phyloP scores from a whole-genome alignment of 1,284 basidiomycete species.

The Limonomyces culmigenus region DNA sequence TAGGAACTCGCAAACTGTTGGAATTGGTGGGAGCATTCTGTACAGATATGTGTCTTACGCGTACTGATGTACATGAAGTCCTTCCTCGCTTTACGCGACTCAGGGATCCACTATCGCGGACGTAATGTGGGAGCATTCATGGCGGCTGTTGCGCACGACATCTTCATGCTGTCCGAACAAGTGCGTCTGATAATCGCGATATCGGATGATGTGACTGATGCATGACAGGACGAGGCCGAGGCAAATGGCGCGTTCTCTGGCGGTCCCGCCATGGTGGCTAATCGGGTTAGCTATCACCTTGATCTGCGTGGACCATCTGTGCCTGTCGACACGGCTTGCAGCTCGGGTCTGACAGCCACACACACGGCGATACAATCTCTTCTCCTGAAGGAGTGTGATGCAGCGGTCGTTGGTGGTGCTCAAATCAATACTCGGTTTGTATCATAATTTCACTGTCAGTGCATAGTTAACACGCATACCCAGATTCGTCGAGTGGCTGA shows the following conservation, averaged over 20 bases:
- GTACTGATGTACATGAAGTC: too few relatives aligned
- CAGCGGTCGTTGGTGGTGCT: constrained; percentile 28
- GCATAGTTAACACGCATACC: too few relatives aligned
- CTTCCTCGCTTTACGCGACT: constrained; percentile 22
- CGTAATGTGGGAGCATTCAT: constrained; percentile 20
- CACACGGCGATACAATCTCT: constrained; percentile 30
- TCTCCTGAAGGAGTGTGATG: constrained; percentile 24
- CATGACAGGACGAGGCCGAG: constrained; percentile 19
- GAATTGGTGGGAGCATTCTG: too few relatives aligned
- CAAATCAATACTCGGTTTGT: constrained; percentile 22
- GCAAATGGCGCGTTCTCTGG: constrained; percentile 19
- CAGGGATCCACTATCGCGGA: constrained; percentile 22
- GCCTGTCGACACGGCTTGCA: constrained; percentile 19
- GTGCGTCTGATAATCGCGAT: too few relatives aligned
- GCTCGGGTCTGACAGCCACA: constrained; percentile 24
- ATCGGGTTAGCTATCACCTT: constrained; percentile 30
- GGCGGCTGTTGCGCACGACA: constrained; percentile 12
- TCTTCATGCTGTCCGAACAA: too few relatives aligned
- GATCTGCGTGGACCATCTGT: constrained; percentile 15
- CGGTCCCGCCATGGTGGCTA: constrained; percentile 22
- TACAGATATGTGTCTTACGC: too few relatives aligned
- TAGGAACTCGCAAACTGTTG: constrained; percentile 18
- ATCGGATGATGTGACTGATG: not conserved
- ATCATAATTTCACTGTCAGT: too few relatives aligned
- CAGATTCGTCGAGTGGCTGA: constrained; percentile 1